These are phyloP conservation scores for Coniochaeta sp. DNA, from an alignment of 2,329 filamentous ascomycete species.

Conservation along the genomic window DNA sequence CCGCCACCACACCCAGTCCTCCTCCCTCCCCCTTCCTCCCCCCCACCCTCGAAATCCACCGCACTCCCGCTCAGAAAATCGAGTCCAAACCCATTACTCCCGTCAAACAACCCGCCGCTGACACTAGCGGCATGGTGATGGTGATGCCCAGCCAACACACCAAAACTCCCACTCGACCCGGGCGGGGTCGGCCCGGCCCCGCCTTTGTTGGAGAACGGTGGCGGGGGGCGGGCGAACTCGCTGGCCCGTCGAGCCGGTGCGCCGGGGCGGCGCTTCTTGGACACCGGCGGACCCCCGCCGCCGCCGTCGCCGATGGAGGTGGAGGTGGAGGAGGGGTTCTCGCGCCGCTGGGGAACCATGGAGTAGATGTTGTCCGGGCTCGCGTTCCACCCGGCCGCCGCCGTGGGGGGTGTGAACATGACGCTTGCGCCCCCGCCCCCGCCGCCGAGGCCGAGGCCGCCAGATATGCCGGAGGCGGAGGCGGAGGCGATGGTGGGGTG, in stretches of 20 bases:
- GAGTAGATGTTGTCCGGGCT: constrained; percentile 12
- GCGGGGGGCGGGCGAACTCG: constrained; percentile 21
- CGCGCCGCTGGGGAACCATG: constrained; percentile 21
- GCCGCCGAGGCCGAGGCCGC: constrained; percentile 3
- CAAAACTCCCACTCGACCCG: constrained; percentile 1
- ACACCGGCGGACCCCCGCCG: constrained; percentile 3
- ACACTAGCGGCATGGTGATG: constrained; percentile 15
- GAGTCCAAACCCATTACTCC: constrained; percentile 16
- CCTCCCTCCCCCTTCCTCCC: background rate
- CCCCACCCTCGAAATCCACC: constrained; percentile 18
- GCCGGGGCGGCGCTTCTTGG: constrained; percentile 21
- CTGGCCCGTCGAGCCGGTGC: constrained; percentile 19
- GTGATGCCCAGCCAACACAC: constrained; percentile 3
- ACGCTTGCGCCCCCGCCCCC: background rate
- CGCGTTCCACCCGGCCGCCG: constrained; percentile 1
- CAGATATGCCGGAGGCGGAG: background rate
- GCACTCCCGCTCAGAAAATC: constrained; percentile 19
- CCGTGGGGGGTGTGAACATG: background rate
- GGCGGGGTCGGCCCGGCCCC: constrained; percentile 11
- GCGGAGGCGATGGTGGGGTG: background rate
- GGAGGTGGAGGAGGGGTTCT: constrained; percentile 15
- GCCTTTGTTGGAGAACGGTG: constrained; percentile 15
- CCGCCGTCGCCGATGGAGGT: constrained; percentile 13
- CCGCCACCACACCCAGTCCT: no score
- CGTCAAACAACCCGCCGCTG: constrained; percentile 16